Percentiles rank a stretch among this genome's conserved stretches.
Conservation (phyloP, 2,329 filamentous ascomycete species). For the Sporothrix inflata region DNA sequence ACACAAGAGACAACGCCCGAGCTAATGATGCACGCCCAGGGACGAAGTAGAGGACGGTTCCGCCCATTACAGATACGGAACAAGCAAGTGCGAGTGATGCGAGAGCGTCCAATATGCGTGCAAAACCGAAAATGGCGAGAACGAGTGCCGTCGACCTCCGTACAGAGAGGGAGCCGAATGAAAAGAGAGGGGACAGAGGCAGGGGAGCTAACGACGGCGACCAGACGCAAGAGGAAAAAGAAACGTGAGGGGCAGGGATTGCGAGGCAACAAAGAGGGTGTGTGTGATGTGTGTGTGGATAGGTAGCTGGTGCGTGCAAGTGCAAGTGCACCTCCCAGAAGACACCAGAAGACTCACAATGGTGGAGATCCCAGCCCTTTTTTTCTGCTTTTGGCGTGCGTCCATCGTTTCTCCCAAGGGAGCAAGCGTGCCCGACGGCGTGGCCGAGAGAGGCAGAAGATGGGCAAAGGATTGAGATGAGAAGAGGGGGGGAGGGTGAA, state of each 20-base stretch:
- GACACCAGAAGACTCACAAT: slow-evolving; percentile 7
- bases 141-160: slow-evolving; percentile 8
- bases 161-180: not conserved
- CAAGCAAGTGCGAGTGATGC: not conserved
- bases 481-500: not conserved
- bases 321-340: not conserved
- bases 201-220: slow-evolving; percentile 5
- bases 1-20: not conserved
- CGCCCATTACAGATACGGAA: not conserved
- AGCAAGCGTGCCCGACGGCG: slow-evolving; percentile 22
- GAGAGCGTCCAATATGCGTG: not conserved
- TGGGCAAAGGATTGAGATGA: slow-evolving; percentile 8
- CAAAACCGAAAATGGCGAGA: not conserved
- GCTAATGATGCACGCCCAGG: not conserved
- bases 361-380: slow-evolving; percentile 4
- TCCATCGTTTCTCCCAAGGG: not conserved
- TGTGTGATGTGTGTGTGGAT: slow-evolving; percentile 22
- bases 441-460: slow-evolving; percentile 24
- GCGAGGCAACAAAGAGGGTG: slow-evolving; percentile 1
- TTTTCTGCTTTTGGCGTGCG: not conserved
- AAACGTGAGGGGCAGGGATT: slow-evolving; percentile 18
- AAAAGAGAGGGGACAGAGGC: not conserved
- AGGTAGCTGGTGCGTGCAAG: not conserved
- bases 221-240: not conserved
- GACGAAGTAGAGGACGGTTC: not conserved